These are phyloP conservation scores for Gnomoniopsis smithogilvyi DNA, from an alignment of 2,329 filamentous ascomycete genomes.

Conservation along the genomic window DNA sequence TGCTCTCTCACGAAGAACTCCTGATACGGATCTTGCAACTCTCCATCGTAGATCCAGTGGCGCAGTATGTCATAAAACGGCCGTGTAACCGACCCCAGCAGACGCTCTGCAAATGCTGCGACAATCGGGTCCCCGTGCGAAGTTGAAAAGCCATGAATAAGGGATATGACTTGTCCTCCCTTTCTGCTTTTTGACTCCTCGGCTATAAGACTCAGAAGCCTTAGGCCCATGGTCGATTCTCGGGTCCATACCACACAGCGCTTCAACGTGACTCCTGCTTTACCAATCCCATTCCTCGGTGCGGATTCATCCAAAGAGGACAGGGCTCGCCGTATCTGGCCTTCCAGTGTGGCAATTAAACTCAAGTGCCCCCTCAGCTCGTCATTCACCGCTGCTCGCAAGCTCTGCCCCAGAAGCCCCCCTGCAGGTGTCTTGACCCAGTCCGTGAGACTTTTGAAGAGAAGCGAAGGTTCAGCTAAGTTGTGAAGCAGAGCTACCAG, in stretches of 20 bases:
- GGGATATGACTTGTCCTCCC: conserved; percentile 86
- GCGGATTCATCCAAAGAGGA: conserved; percentile 67
- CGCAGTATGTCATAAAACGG: conserved; percentile 97
- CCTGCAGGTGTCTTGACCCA: conserved; percentile 81
- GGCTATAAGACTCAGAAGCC: conserved; percentile 90
- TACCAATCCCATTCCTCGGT: conserved; percentile 70
- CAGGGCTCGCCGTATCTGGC: conserved; percentile 82
- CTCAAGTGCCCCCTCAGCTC: conserved; percentile 89
- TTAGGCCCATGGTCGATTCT: conserved; percentile 92
- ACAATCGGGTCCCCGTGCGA: conserved; percentile 96
- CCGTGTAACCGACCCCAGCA: conserved; percentile 81
- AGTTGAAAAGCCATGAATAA: conserved; percentile 90
- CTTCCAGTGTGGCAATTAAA: conserved; percentile 87
- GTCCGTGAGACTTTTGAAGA: conserved; percentile 75
- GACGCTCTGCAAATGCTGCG: conserved; percentile 83
- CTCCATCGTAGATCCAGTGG: conserved; percentile 97
- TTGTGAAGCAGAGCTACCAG: conserved; percentile 84
- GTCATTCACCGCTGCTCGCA: conserved; percentile 78
- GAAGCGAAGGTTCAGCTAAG: conserved; percentile 86
- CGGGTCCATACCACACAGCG: conserved; percentile 96
- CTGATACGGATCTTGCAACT: conserved; percentile 90
- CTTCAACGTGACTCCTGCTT: conserved; percentile 89
- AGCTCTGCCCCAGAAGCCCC: conserved; percentile 86
- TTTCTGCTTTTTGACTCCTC: conserved; percentile 81
- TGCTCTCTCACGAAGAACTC: conserved; percentile 96